Percentiles rank a stretch among this genome's conserved stretches.
These are phyloP conservation scores for Cercophora samala DNA, from an alignment of 495 filamentous ascomycete genomes.

Conservation along the genomic window DNA sequence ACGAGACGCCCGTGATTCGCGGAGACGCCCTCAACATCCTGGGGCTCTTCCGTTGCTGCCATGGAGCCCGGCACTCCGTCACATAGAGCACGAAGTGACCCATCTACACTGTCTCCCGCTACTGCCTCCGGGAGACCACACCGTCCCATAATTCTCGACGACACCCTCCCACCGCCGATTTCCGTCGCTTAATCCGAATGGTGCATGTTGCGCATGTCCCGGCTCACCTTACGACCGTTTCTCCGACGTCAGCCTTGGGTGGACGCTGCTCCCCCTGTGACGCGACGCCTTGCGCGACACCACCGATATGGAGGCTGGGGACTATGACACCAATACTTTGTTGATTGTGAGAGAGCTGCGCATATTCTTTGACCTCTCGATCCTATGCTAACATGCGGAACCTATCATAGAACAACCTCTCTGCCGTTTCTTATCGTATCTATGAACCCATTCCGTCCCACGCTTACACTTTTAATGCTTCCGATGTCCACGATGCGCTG, in stretches of 20 bases:
- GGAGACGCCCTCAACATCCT: slow-evolving; percentile 8
- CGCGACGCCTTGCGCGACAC: slow-evolving; percentile 20
- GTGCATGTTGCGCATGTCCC: slow-evolving; percentile 22
- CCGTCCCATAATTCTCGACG: slow-evolving; percentile 2
- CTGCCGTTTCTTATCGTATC: slow-evolving; percentile 44
- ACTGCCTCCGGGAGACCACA: slow-evolving; percentile 4
- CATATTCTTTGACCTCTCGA: neutral
- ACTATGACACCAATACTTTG: slow-evolving; percentile 53
- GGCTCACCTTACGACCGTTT: slow-evolving; percentile 13
- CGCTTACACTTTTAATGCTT: slow-evolving; percentile 38
- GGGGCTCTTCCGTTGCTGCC: slow-evolving; percentile 21
- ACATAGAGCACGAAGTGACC: slow-evolving; percentile 24
- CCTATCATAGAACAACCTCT: slow-evolving; percentile 44
- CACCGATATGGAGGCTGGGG: slow-evolving; percentile 52
- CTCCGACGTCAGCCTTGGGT: slow-evolving; percentile 23
- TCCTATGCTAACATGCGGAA: slow-evolving; percentile 20
- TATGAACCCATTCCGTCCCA: slow-evolving; percentile 44
- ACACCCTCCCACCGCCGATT: slow-evolving; percentile 3
- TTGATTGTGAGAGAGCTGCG: slow-evolving; percentile 41
- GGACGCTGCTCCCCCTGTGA: slow-evolving; percentile 22
- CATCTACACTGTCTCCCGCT: slow-evolving; percentile 13
- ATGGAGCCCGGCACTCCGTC: slow-evolving; percentile 32
- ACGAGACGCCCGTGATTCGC: slow-evolving; percentile 21
- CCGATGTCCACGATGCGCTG: slow-evolving; percentile 45
- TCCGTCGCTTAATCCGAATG: slow-evolving; percentile 7